A percentile compares a stretch with the other conserved stretches of the same genome.
Conservation (phyloP, 257 asterid species). For the Pogostemon cablin region DNA sequence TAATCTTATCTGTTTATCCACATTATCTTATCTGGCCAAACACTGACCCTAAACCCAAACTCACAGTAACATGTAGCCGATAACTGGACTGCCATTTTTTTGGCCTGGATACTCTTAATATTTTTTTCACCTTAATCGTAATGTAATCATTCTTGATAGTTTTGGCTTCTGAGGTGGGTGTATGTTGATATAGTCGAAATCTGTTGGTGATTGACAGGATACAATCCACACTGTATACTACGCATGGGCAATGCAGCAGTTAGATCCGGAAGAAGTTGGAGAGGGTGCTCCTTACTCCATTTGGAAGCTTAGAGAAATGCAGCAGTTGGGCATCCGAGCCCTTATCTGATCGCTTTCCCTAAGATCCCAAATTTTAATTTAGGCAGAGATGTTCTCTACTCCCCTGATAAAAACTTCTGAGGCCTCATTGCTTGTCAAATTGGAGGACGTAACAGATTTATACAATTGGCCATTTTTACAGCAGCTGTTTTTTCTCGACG, state of each 20-base stretch:
- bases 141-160: not conserved
- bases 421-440: constrained; percentile 2
- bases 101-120: not conserved
- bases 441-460: not conserved
- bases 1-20: not conserved
- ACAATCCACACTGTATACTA: constrained; percentile 88
- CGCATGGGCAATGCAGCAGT: constrained; percentile 97
- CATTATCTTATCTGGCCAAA: not conserved
- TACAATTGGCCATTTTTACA: not conserved
- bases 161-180: not conserved
- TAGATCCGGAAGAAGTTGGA: constrained; percentile 76
- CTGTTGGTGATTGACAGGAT: constrained; percentile 52
- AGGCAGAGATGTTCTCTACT: constrained; percentile 16
- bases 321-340: constrained; percentile 82
- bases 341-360: constrained; percentile 52
- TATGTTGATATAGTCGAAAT: not conserved
- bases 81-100: not conserved
- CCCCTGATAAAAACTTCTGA: constrained; percentile 22
- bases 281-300: constrained; percentile 67
- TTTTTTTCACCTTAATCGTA: too few species aligned
- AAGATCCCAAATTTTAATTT: constrained; percentile 9
- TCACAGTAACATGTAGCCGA: too few species aligned
- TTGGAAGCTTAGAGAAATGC: constrained; percentile 98
- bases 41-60: too few species aligned
- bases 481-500: constrained; percentile 19